Evolutionary conservation across 805 yeast species (phyloP).

Genomic region (Candida alai): DNA sequence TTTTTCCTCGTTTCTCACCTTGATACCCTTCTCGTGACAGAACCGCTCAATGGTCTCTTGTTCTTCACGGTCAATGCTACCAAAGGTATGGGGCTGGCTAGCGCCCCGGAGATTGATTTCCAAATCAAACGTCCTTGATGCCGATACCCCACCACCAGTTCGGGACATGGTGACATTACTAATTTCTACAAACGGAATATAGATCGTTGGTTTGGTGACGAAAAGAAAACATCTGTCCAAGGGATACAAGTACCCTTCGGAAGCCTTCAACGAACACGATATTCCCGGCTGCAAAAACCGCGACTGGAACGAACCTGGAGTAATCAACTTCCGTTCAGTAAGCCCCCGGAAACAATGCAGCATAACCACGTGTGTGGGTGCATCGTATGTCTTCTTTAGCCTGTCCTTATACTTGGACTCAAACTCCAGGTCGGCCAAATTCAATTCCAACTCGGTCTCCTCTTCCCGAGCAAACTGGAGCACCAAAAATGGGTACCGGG

Average conservation of each 20-base stretch:
- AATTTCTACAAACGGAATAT: constrained; percentile 83
- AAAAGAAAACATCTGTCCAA: constrained; percentile 87
- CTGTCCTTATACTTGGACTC: constrained; percentile 70
- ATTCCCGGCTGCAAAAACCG: constrained; percentile 80
- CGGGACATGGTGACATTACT: constrained; percentile 78
- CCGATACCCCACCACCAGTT: constrained; percentile 69
- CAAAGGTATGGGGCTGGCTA: constrained; percentile 70
- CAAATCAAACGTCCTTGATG: constrained; percentile 89
- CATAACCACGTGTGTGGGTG: constrained; percentile 81
- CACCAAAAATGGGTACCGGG: constrained; percentile 88
- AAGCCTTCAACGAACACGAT: constrained; percentile 88
- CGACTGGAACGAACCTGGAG: constrained; percentile 79
- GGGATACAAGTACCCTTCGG: constrained; percentile 92
- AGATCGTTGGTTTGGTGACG: constrained; percentile 90
- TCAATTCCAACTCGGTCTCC: constrained; percentile 85
- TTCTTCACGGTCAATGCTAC: constrained; percentile 86
- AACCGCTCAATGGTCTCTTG: constrained; percentile 74
- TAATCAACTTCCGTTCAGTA: constrained; percentile 78
- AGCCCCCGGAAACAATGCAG: constrained; percentile 87
- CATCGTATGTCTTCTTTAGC: constrained; percentile 72
- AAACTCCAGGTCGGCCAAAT: constrained; percentile 78
- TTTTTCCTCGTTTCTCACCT: constrained; percentile 84
- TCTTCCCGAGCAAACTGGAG: constrained; percentile 88
- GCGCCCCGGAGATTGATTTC: constrained; percentile 69
- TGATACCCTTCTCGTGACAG: constrained; percentile 71